Base-by-base conservation (phyloP, 2,329 filamentous ascomycete species). In the Ramularia collo-cygni region DNA sequence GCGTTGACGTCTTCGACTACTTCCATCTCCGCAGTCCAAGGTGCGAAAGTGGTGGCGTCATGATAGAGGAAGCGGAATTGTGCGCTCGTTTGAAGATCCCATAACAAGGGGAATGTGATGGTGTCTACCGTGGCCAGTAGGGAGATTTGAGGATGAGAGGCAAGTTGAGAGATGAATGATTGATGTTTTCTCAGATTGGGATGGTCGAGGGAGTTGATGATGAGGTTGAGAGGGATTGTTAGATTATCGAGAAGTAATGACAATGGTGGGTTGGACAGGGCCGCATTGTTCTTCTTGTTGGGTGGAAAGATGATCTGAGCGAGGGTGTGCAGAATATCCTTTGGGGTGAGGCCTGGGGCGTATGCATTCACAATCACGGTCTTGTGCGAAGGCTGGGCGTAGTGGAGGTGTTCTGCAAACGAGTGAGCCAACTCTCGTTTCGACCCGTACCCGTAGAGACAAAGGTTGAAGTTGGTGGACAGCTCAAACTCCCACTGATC, bases 401-500 rank as follows among this genome's bases (percentile, higher is more conserved):
- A 63, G 55, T 85, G 77, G 10, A 85, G 57, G 61, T 85, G 77
- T 40, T 77, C 75, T 1, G 86, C 88, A 59, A 95, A 93, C 30
- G 76, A 72, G 44, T 81, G 77, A 8, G 90, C 70, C 1, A 96
- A 74, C 3, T 70, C 66, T 24, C 85, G 75, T 64, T 98, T 98
- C 2, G 88, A 94, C 1, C 92, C 92, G 60, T 87, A 94, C 19
- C 92, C 92, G 60, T 93, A 95, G 0, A 95, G 67, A 58, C 92
- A 95, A 37, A 96, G 70, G 55, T 85, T 88, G 69, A 95, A 96
- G 15, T 81, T 80, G 60, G 95, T 79, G 4, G 79, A 72, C 12
- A 96, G 74, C 67, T 98, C 92, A 60, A 96, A 95, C 1, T 75
- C 68, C 92, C 92, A 98, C 60, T 96, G 92, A 2, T 82, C 76